Evolutionary conservation across 2,329 filamentous ascomycete genomes (phyloP).

Genomic region (Aureobasidium melanogenum): DNA sequence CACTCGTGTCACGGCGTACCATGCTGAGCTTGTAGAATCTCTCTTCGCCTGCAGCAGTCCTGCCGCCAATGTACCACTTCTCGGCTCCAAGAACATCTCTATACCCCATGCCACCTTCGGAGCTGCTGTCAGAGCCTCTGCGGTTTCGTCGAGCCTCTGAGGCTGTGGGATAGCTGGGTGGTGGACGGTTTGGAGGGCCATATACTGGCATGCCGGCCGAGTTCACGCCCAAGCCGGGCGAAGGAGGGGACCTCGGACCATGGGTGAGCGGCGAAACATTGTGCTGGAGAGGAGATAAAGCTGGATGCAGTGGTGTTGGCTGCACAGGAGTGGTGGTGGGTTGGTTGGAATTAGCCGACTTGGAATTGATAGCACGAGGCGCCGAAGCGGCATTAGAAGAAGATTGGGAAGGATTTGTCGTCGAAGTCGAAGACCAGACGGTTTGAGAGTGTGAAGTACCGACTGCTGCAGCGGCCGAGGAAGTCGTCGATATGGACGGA

Average conservation of each 20-base stretch:
- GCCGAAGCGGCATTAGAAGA: constrained; percentile 28
- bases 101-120: constrained; percentile 62
- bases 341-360: constrained; percentile 24
- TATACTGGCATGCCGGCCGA: constrained; percentile 21
- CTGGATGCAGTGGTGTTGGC: constrained; percentile 33
- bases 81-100: constrained; percentile 62
- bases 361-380: constrained; percentile 41
- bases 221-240: constrained; percentile 10
- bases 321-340: constrained; percentile 11
- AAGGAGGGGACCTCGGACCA: constrained; percentile 26
- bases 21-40: constrained; percentile 74
- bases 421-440: constrained; percentile 19
- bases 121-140: constrained; percentile 65
- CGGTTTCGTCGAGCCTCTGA: constrained; percentile 30
- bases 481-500: constrained; percentile 30
- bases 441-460: constrained; percentile 12
- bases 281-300: constrained; percentile 28
- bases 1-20: constrained; percentile 62
- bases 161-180: constrained; percentile 24
- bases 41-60: constrained; percentile 69
- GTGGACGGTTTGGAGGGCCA: constrained; percentile 26
- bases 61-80: constrained; percentile 74
- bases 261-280: constrained; percentile 29
- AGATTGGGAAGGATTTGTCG: constrained; percentile 14
- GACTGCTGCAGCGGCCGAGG: constrained; percentile 29